Base-by-base conservation (phyloP, 371 early-diverging fungal genomes). In the Mucor circinelloides region DNA sequence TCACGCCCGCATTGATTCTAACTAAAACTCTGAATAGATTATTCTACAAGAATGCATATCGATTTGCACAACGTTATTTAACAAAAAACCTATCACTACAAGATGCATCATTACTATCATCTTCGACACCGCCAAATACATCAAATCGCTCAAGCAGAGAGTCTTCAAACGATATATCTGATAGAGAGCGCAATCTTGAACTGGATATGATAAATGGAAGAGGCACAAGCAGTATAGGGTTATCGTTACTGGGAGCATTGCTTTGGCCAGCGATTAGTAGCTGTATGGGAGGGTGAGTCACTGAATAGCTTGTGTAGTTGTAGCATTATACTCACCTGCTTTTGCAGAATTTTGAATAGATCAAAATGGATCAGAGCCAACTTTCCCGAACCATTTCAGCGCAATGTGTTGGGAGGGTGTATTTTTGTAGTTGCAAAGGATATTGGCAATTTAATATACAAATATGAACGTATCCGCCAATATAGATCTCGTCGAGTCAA, bases 371-470 rank as follows among this genome's bases (percentile, higher is more conserved):
- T 88, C 8, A 65, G 78, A 63, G 74, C 78, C 9, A 67, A 81
- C 25, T 79, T 89, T 60, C 87, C 87, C 0, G 84, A 85, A 19
- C 80, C 84, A 31, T 86, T 88, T 63, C 86, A 87, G 54, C 76
- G 90, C 28, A 87, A 83, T 65, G 59, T 87, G 6, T 56, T 87
- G 3, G 87, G 90, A 42, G 90, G 88, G 0, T 88, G 88, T 64
- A 44, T 89, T 9, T 88, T 88, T 75, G 79, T 89, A 1, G 75
- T 89, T 0, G 70, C 75, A 25, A 89, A 88, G 67, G 81, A 85
- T 77, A 56, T 83, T 48, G 73, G 73, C 25, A 76, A 69, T 64
- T 60, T 81, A 2, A 23, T 81, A 10, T 81, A 82, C 59, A 70
- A 68, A 59, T 82, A 77, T 63, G 76, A 82, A 56, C 60, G 71